Base-by-base conservation (phyloP, 108 stramenopile genomes). In the Epithemia pelagica region DNA sequence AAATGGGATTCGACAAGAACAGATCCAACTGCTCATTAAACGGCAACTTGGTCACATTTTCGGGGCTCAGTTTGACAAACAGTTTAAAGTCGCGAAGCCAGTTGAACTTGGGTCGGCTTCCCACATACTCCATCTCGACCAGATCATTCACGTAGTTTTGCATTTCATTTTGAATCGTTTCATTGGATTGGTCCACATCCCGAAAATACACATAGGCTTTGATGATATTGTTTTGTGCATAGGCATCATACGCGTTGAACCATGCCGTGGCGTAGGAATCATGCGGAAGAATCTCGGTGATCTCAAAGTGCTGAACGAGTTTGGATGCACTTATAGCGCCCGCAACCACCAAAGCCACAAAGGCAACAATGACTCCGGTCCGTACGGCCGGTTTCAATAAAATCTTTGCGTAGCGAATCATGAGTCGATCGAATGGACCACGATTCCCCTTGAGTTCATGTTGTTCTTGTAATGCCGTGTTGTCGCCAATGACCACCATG, bases 131-230 rank as follows among this genome's bases (percentile, higher is more conserved):
- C 30, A 77, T 52, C 1, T 25, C 67, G 0, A 69, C 68, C 20
- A 77, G 59, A 2, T 61, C 67, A 53, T 68, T 58, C 29, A 77
- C 55, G 30, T 72, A 77, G 23, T 21, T 31, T 23, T 60, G 26
- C 71, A 72, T 72, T 7, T 68, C 67, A 24, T 20, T 29, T 58
- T 65, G 71, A 59, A 72, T 58, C 0, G 23, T 60, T 10, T 32
- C 58, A 26, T 53, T 24, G 26, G 61, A 60, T 28, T 72, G 71
- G 33, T 77, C 72, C 3, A 68, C 67, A 52, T 59, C 26, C 0
- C 76, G 71, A 52, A 77, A 77, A 57, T 62, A 67, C 5, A 54
- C 62, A 32, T 70, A 29, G 18, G 59, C 24, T 8, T 31, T 21
- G 0, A 60, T 31, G 37, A 32, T 33, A 52, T 30, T 23, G 31